phyloP scores from a whole-genome alignment of 345 rosid genomes.

The Salix caprea region DNA sequence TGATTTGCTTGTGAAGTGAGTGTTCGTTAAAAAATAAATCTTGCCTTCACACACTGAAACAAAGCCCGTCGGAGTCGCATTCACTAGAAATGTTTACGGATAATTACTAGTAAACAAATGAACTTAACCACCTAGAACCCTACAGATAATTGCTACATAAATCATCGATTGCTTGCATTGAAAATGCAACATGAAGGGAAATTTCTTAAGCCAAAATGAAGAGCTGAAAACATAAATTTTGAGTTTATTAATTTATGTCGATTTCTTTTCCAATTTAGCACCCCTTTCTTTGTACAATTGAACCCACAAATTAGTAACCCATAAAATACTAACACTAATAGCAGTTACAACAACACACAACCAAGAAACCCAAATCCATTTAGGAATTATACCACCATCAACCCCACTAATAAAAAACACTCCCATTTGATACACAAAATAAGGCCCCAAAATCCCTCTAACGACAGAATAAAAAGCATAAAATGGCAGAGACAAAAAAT shows the following conservation, averaged over 20 bases:
- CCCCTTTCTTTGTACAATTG: conserved; percentile 52
- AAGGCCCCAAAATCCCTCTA: conserved; percentile 66
- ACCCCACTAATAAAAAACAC: conserved; percentile 46
- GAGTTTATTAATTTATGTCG: not conserved
- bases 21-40: too few species aligned
- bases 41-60: too few species aligned
- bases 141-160: too few species aligned
- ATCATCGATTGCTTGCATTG: too few species aligned
- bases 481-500: conserved; percentile 61
- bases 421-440: conserved; percentile 58
- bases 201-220: too few species aligned
- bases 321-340: conserved; percentile 65
- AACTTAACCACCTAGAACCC: too few species aligned
- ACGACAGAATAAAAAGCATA: conserved; percentile 61
- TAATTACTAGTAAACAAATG: too few species aligned
- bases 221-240: too few species aligned
- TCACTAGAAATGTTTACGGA: too few species aligned
- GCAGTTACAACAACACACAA: conserved; percentile 58
- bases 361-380: conserved; percentile 93
- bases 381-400: conserved; percentile 56
- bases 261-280: conserved; percentile 38
- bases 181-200: too few species aligned
- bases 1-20: too few species aligned
- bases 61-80: too few species aligned
- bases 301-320: conserved; percentile 79